phyloP scores from a whole-genome alignment of 2,329 filamentous ascomycete species.

The Leptographium galeiforme region DNA sequence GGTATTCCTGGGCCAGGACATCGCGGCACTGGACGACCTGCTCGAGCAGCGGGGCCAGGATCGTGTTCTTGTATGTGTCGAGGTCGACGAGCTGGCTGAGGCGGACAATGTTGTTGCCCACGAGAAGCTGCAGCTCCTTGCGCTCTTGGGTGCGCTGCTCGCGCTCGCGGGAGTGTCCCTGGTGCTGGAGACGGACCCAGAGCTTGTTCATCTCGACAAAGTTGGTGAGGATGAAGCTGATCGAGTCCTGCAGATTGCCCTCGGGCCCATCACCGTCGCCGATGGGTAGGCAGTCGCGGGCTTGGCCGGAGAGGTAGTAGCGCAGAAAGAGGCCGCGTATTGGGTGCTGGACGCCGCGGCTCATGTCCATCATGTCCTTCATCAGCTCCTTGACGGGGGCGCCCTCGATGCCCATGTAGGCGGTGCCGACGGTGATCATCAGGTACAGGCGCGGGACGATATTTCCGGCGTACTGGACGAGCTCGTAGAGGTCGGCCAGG shows the following conservation, averaged over 20 bases:
- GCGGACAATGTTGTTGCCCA: slow-evolving; percentile 91
- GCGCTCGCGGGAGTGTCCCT: slow-evolving; percentile 88
- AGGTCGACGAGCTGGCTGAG: slow-evolving; percentile 92
- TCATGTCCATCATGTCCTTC: slow-evolving; percentile 99
- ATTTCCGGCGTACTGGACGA: slow-evolving; percentile 92
- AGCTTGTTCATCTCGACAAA: slow-evolving; percentile 99
- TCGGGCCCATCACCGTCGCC: slow-evolving; percentile 81
- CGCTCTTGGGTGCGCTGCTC: slow-evolving; percentile 89
- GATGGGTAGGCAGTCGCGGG: slow-evolving; percentile 72
- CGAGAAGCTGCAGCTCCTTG: slow-evolving; percentile 86
- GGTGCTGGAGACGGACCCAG: slow-evolving; percentile 94
- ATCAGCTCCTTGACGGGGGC: slow-evolving; percentile 98
- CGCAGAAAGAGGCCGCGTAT: slow-evolving; percentile 88
- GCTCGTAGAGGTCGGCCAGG: slow-evolving; percentile 92
- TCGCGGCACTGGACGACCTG: slow-evolving; percentile 97
- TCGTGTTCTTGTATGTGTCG: slow-evolving; percentile 83
- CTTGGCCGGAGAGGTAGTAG: slow-evolving; percentile 93
- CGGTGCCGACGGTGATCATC: slow-evolving; percentile 98
- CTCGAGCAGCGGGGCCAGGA: slow-evolving; percentile 78
- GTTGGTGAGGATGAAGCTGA: slow-evolving; percentile 95
- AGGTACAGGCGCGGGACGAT: slow-evolving; percentile 93
- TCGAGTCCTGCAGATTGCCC: slow-evolving; percentile 91
- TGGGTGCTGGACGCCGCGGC: slow-evolving; percentile 89
- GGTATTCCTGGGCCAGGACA: slow-evolving; percentile 91
- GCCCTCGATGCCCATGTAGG: slow-evolving; percentile 97